Evolutionary conservation across 371 early-diverging fungal genomes (phyloP), one percentile per base, ranked within the genome.

Genomic region (Circinella umbellata): DNA sequence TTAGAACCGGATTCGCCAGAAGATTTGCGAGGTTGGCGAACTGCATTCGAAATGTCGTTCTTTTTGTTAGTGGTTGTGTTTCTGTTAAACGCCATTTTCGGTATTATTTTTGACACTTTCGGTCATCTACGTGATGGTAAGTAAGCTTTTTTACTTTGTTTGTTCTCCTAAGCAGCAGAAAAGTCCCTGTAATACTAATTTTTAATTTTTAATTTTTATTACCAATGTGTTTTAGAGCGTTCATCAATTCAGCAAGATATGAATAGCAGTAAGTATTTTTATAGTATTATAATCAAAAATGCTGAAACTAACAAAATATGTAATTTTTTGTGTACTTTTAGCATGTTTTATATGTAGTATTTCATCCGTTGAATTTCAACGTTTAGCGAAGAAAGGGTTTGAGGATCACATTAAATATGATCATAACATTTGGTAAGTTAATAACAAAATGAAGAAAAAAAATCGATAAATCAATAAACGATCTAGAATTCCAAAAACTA

Each of bases 51-150:
- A 64, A 76, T 88, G 75, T 79, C 80, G 6, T 88, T 88, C 73
- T 86, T 84, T 67, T 57, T 88, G 61, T 73, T 88, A 15, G 88
- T 88, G 0, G 80, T 88, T 42, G 85, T 88, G 5, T 86, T 88
- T 57, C 71, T 88, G 34, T 53, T 86, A 39, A 88, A 88, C 73
- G 88, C 84, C 14, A 85, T 88, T 51, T 88, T 88, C 71, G 88
- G 88, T 84, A 84, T 87, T 48, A 86, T 88, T 34, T 88, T 88
- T 68, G 88, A 88, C 61, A 88, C 86, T 0, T 88, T 88, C 75
- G 88, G 86, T 17, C 83, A 84, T 71, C 77, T 88, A 20, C 80
- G 88, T 69, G 86, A 88, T 72, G 86, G 77, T 77, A 80, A 72
- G 68, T 57, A 34, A 36, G 3, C 4, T 5, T 51, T 15, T 61